Conservation (phyloP, 352 stramenopile species). For the Globisporangium splendens region DNA sequence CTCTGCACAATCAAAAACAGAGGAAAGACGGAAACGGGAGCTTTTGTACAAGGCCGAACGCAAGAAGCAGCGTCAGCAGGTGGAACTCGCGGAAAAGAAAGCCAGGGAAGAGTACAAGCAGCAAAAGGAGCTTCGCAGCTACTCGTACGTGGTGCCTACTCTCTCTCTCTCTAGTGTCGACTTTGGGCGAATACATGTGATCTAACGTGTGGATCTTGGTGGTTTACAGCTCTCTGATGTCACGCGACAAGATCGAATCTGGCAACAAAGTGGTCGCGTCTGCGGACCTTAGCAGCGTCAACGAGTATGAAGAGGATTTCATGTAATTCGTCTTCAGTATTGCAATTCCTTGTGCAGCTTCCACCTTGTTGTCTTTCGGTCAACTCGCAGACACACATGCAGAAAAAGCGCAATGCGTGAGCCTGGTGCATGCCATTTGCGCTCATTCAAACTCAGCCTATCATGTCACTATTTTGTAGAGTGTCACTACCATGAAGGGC, state of each 20-base stretch:
- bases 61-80: slow-evolving; percentile 60
- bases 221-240: slow-evolving; percentile 45
- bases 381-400: too few relatives aligned
- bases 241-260: slow-evolving; percentile 60
- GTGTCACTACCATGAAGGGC: too few relatives aligned
- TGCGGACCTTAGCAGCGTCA: slow-evolving; percentile 19
- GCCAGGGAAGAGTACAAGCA: slow-evolving; percentile 58
- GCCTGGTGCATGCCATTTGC: too few relatives aligned
- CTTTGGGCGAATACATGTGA: neutral
- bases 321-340: too few relatives aligned
- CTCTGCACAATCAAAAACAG: slow-evolving; percentile 15
- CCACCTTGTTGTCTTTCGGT: too few relatives aligned
- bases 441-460: too few relatives aligned
- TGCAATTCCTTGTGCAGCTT: too few relatives aligned
- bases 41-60: slow-evolving; percentile 67
- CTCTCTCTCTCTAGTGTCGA: neutral
- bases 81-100: slow-evolving; percentile 51
- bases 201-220: too few relatives aligned
- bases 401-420: too few relatives aligned
- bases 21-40: slow-evolving; percentile 61
- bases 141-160: slow-evolving; percentile 39
- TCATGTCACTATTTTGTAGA: too few relatives aligned
- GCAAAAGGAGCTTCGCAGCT: slow-evolving; percentile 73
- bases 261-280: slow-evolving; percentile 21
- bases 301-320: slow-evolving; percentile 79